Base-by-base conservation (phyloP, 306 rosid species). In the Quercus glauca region DNA sequence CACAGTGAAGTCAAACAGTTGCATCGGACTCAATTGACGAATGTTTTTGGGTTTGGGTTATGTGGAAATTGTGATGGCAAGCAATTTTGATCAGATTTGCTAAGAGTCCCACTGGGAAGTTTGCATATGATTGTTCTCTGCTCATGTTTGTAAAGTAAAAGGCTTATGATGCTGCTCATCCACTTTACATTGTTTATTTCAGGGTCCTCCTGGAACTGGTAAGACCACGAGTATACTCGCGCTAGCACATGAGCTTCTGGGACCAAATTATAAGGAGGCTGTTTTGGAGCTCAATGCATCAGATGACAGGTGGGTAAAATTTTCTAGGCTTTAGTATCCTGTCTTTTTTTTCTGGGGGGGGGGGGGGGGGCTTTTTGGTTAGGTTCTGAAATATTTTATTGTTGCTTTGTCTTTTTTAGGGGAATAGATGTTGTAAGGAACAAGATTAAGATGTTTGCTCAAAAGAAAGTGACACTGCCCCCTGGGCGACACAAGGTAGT, bases 181-280 rank as follows among this genome's bases (percentile, higher is more conserved):
- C 75, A 2, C 51, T 77, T 63, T 74, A 21, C 51, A 5, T 71
- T 57, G 26, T 14, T 79, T 25, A 57, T 79, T 78, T 45, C 74
- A 95, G 99, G 99, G 99, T 75, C 99, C 98, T 80, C 97, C 99
- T 18, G 99, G 99, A 69, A 95, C 92, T 37, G 99, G 97, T 6
- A 92, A 95, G 85, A 92, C 99, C 56, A 95, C 99, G 0, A 95
- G 99, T 58, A 89, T 95, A n/a, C 87, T 95, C 5, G 99, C 99
- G 53, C 95, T 92, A 49, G 89, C 98, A 0, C 95, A 92, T n/a
- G 97, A 95, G 78, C 97, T 95, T 25, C 84, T 92, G 43, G 97
- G 99, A 14, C 89, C 91, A 12, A 91, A 87, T 81, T 95, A 78
- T 70, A 95, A 85, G 83, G 99, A 95, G 85, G 99, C 91, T 55